Evolutionary conservation across 179 eudicot genomes (phyloP).

Genomic region (Nepenthes alata): DNA sequence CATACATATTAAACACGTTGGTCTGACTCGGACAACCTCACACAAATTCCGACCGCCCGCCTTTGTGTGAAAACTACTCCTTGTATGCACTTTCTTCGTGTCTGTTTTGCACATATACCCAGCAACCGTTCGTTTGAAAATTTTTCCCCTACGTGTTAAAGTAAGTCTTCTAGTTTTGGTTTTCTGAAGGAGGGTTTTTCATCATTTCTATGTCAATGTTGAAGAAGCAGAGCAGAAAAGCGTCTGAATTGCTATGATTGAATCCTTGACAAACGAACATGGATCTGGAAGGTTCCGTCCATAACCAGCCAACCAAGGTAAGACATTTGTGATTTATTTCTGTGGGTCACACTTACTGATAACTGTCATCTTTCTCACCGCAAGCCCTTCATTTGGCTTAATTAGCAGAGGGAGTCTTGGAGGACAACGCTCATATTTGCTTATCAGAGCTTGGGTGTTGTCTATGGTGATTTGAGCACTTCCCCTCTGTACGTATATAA

Average conservation of each 20-base stretch:
- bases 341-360: not conserved
- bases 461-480: slow-evolving; percentile 69
- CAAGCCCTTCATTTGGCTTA: not conserved
- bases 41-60: no score
- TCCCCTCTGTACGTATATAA: slow-evolving; percentile 68
- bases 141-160: no score
- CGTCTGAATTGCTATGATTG: not conserved
- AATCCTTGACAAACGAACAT: slow-evolving; percentile 6
- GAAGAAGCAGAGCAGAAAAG: no score
- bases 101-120: no score
- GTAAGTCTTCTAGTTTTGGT: no score
- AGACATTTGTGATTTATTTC: slow-evolving; percentile 3
- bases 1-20: no score
- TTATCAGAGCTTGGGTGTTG: slow-evolving; percentile 74
- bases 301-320: slow-evolving; percentile 24
- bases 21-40: no score
- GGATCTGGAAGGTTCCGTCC: slow-evolving; percentile 23
- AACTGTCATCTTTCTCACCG: not conserved
- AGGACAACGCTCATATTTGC: slow-evolving; percentile 41
- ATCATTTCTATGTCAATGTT: no score
- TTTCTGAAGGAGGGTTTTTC: no score
- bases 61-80: no score
- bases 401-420: slow-evolving; percentile 62
- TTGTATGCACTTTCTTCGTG: no score
- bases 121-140: no score